Evolutionary conservation across 495 filamentous ascomycete genomes (phyloP), one percentile per base, ranked within the genome.

Genomic region (Penicillium herquei): DNA sequence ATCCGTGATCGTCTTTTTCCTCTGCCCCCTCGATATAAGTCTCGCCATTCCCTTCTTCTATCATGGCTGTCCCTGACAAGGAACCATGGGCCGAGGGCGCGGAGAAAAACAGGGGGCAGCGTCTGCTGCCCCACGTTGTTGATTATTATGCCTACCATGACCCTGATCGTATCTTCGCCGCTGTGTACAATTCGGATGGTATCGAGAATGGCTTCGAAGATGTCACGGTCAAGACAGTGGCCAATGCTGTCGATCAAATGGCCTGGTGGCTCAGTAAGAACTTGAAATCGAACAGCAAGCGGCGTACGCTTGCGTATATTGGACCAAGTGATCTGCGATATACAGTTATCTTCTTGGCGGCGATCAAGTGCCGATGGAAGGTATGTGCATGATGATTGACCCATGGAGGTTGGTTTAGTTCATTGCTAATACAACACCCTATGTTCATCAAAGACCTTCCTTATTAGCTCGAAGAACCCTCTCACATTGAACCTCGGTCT

Each of bases 281-380:
- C 14, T 14, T 61, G 10, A 57, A 51, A 31, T 30, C 42, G 2
- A 10, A 11, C 18, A 41, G 14, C 30, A 49, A 57, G 41, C 16
- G 44, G 21, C 50, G 33, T 1, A 72, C 70, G 3, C 33, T 72
- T 37, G 50, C 66, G 11, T 72, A 69, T 32, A 48, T 71, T 31
- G 70, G 69, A 16, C 41, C 58, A 4, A 39, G 43, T n/a, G 69
- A 72, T 40, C 46, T 67, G 26, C 58, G 58, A 12, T 70, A 72
- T 55, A 45, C 59, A 7, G 58, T 72, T 34, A 6, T 72, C 3
- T 59, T 70, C 8, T 46, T 66, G 41, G 70, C 70, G 35, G 64
- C 64, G 7, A 59, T 71, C 41, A 72, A 72, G 51, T 64, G 53
- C 41, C 66, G 66, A 13, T 71, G 68, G 61, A 72, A 64, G 51